Evolutionary conservation across 495 filamentous ascomycete species (phyloP), one percentile per base, ranked within the genome.

Genomic region (Chaetomium fimeti): DNA sequence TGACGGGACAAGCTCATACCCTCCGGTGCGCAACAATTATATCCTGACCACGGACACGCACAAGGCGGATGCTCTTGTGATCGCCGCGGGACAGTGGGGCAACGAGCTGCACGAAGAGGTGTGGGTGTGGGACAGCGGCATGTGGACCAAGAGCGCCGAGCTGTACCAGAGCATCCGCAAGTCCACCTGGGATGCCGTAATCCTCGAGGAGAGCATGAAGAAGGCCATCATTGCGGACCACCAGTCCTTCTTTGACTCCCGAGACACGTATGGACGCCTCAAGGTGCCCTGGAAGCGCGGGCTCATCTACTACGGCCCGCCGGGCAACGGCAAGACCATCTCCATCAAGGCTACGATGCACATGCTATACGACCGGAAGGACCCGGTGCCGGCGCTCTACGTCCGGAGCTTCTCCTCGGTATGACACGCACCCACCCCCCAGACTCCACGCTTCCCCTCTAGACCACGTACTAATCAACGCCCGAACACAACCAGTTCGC

Each of bases 321-420:
- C 83, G 0, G 84, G 84, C 0, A 88, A 88, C 65, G 87, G 87
- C 4, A 89, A 89, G 75, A 88, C 87, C n/a, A 84, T 88, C 67
- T 81, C 79, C 29, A 86, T 88, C 76, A 88, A 88, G 75, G 87
- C 87, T 20, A 77, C 84, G 45, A 88, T 88, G 84, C 78, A 83
- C 66, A 80, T 77, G 38, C 72, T 88, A n/a, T 77, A 79, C 5
- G 69, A 73, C 16, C 72, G 78, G 24, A 58, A 75, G 49, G 64
- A 77, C 15, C 66, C 70, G 2, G 68, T 78, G 15, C 74, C 76
- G 29, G 64, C 73, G 0, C 57, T 78, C 36, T 78, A 78, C 48
- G 76, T 78, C 20, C 68, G 76, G 51, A 75, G 68, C 38, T 70
- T 78, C 36, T 43, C 27, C 27, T 78, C 76, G 51, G 76, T 78